Evolutionary conservation across 2,329 filamentous ascomycete genomes (phyloP).

Genomic region (Graphium sp.): DNA sequence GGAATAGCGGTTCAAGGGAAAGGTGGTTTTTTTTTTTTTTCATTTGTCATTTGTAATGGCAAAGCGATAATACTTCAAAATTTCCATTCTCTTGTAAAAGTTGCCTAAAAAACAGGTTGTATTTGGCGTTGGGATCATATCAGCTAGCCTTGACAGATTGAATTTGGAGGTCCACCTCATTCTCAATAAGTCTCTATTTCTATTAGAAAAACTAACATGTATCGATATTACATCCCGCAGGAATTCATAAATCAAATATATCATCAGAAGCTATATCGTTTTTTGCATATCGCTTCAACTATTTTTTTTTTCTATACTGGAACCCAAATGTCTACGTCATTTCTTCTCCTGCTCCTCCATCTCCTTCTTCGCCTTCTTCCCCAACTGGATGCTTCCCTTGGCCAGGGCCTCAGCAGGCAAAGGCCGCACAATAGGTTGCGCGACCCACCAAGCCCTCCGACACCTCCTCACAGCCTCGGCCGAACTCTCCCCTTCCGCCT

Average conservation of each 20-base stretch:
- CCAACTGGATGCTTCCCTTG: slow-evolving; percentile 59
- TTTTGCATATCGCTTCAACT: not conserved
- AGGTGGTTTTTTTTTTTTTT: too few species aligned
- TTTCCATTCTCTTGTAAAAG: too few species aligned
- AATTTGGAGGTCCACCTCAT: too few species aligned
- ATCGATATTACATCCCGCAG: too few species aligned
- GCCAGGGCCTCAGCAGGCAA: slow-evolving; percentile 75
- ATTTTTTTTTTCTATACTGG: slow-evolving; percentile 2
- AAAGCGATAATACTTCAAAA: too few species aligned
- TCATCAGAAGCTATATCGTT: not conserved
- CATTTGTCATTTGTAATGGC: too few species aligned
- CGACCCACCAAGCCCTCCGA: slow-evolving; percentile 76
- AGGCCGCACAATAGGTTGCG: slow-evolving; percentile 73
- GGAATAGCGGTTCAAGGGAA: slow-evolving; percentile 4
- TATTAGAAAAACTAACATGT: too few species aligned
- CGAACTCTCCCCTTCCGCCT: slow-evolving; percentile 37
- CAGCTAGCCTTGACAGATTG: too few species aligned
- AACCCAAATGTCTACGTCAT: not conserved
- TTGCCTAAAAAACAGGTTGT: too few species aligned
- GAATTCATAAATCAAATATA: too few species aligned
- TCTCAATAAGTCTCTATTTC: too few species aligned
- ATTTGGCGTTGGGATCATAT: too few species aligned
- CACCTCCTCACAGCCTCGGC: slow-evolving; percentile 50
- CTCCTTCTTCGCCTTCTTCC: slow-evolving; percentile 38
- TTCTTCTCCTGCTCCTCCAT: slow-evolving; percentile 6